These are phyloP conservation scores for Auricularia sp. DNA, from an alignment of 768 basidiomycete species.

Conservation along the genomic window DNA sequence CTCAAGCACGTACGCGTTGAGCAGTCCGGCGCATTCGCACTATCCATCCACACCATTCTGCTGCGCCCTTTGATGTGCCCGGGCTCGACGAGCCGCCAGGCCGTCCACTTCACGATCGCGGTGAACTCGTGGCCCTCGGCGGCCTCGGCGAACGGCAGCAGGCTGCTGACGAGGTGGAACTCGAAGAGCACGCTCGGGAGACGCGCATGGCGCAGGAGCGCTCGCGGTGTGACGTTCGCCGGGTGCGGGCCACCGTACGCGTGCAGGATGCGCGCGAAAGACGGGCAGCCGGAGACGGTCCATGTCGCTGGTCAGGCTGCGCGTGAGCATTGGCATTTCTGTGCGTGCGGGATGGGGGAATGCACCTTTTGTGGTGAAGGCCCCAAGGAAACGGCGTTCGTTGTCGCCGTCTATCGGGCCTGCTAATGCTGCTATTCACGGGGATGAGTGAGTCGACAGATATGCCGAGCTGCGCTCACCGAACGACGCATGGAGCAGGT, in stretches of 20 bases:
- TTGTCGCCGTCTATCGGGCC: background rate
- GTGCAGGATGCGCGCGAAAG: background rate
- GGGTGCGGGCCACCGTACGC: background rate
- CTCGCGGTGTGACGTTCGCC: background rate
- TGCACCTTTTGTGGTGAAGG: background rate
- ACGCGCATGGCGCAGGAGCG: background rate
- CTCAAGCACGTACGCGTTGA: background rate
- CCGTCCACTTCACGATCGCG: background rate
- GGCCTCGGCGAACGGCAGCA: background rate
- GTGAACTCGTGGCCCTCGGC: background rate
- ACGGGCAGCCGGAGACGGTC: background rate
- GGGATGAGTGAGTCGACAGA: background rate
- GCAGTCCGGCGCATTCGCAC: background rate
- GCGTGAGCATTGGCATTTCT: background rate
- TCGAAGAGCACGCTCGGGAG: background rate
- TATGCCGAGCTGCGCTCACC: background rate
- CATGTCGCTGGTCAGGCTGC: background rate
- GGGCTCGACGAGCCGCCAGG: background rate
- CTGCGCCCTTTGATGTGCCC: background rate
- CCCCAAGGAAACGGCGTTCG: background rate
- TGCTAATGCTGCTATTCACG: background rate
- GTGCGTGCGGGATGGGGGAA: background rate
- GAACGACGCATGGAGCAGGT: background rate
- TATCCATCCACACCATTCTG: background rate
- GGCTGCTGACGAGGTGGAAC: background rate